phyloP scores from a whole-genome alignment of 495 filamentous ascomycete genomes.

The Friedmanniomyces simplex region DNA sequence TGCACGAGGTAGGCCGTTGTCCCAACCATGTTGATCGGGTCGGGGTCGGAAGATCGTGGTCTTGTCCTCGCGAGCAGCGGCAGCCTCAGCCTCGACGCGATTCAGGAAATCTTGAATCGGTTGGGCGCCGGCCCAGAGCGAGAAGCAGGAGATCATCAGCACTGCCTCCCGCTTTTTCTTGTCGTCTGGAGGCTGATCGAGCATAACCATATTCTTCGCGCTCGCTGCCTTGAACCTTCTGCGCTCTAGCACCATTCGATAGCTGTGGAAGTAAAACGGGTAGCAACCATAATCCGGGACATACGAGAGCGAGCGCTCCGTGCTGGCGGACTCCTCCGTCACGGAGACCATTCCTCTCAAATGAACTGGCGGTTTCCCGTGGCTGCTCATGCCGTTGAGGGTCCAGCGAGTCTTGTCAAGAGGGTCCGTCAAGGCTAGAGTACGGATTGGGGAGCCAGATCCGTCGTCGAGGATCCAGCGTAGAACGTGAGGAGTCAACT shows the following conservation, averaged over 20 bases:
- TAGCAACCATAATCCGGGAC: neutral
- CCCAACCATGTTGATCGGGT: neutral
- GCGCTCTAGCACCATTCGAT: neutral
- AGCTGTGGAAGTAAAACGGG: neutral
- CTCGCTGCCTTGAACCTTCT: neutral
- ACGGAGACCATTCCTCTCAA: neutral
- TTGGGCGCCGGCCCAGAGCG: neutral
- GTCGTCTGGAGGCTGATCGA: neutral
- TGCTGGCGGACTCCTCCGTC: neutral
- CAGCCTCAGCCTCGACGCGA: neutral
- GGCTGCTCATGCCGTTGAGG: neutral
- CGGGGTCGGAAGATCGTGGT: neutral
- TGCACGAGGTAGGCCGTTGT: neutral
- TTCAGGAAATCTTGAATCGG: neutral
- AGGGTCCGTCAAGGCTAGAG: neutral
- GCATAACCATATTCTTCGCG: neutral
- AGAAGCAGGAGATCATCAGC: neutral
- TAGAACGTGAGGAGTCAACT: neutral
- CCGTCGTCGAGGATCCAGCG: neutral
- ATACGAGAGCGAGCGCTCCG: neutral
- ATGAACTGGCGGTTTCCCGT: neutral
- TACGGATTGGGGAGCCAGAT: neutral
- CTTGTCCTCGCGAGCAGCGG: neutral
- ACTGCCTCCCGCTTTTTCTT: neutral
- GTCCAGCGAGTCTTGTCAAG: neutral